Conservation (phyloP, 108 stramenopile species). For the Pseudonitzschia multiseries region DNA sequence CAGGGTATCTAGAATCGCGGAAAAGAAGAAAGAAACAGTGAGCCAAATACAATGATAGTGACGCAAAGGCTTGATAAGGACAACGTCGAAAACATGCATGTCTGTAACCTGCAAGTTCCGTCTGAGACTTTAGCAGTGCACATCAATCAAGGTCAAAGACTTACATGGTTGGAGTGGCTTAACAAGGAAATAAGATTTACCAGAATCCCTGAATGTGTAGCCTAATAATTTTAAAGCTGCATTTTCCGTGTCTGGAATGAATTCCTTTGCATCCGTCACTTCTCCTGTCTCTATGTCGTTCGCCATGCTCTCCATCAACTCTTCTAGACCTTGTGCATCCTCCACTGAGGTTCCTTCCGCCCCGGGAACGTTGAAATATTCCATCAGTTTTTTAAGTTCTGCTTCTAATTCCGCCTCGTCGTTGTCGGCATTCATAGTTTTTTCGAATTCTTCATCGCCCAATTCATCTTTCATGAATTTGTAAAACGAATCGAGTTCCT, state of each 20-base stretch:
- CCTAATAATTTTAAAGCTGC: conserved; percentile 48
- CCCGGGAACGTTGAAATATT: conserved; percentile 37
- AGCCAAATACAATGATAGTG: background rate
- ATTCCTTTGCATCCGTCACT: conserved; percentile 16
- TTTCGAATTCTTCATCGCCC: conserved; percentile 49
- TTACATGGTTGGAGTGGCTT: conserved; percentile 44
- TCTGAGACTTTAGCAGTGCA: too few relatives aligned
- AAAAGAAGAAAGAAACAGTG: background rate
- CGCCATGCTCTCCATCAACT: conserved; percentile 34
- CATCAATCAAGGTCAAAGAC: background rate
- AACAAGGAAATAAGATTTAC: conserved; percentile 47
- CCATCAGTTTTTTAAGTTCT: conserved; percentile 29
- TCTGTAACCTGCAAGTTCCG: too few relatives aligned
- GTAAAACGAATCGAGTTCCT: conserved; percentile 39
- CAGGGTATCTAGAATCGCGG: background rate
- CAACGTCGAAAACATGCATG: background rate
- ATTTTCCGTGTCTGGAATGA: conserved; percentile 29
- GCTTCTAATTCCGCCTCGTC: conserved; percentile 24
- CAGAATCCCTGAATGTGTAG: conserved; percentile 34
- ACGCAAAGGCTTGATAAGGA: background rate
- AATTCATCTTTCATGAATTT: conserved; percentile 52
- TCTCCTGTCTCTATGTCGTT: conserved; percentile 28
- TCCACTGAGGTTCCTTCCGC: conserved; percentile 25
- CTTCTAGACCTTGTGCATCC: conserved; percentile 36
- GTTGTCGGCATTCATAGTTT: conserved; percentile 34